Base-by-base conservation (phyloP, 2,329 filamentous ascomycete species). In the Colletotrichum tabaci region DNA sequence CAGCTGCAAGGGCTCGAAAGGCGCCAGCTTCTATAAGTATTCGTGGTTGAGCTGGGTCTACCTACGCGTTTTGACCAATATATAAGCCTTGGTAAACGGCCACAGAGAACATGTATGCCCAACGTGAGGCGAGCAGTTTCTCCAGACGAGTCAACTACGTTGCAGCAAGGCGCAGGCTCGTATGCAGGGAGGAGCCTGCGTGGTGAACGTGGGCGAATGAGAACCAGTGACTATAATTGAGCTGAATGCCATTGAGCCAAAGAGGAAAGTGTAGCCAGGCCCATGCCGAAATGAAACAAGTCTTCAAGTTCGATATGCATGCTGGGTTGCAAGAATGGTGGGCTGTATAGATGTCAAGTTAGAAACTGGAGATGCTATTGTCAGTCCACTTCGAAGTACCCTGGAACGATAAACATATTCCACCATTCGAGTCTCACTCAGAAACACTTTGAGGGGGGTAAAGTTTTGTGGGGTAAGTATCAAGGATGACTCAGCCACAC, bases 161-260 rank as follows among this genome's bases (percentile, higher is more conserved):
- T 61, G 67, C 67, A 67, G 63, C 15, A 42, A 61, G 50, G 64
- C 49, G 70, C 55, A 70, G 66, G 56, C 23, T 35, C 57, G 44
- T 12, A 47, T 68, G 68, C 53, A 61, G 46, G 18, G 46, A 55
- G 68, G 58, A 55, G 49, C 42, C 47, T 49, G 42, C 44, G 16
- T 50, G 61, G 23, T 56, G 66, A 56, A 72, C 70, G 70, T 72
- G 70, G 70, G 56, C 70, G 42, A 50, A 23, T 38, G 26, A 30
- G 55, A 72, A 42, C 70, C 70, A 72, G 71, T 72, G 8, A 56
- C 21, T 15, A 21, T 16, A 18, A 46, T 49, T 42, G 42, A 56
- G 53, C 1, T 49, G 18, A 23, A 21, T 42, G 18, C 44, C 18
- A 56, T 70, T 71, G 66, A 66, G 18, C 46, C 30, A 44, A 15